Evolutionary conservation across 2,329 filamentous ascomycete genomes (phyloP), one percentile per base, ranked within the genome.

Genomic region (Lasiodiplodia hormozganensis): DNA sequence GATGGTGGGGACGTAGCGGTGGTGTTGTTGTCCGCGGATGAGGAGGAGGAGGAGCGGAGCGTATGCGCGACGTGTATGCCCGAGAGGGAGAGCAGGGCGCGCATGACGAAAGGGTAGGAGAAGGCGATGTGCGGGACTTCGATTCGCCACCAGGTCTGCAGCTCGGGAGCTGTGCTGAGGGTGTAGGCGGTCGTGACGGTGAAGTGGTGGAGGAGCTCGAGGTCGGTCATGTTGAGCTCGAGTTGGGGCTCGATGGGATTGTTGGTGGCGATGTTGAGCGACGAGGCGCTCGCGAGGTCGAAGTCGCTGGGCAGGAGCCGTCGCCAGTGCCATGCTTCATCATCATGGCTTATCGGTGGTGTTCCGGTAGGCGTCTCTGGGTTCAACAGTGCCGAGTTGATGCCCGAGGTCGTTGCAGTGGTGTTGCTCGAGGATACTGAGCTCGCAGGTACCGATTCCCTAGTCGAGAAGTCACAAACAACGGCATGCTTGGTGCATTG

Each of bases 31-130:
- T 25, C 25, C 25, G 3, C 25, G 25, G 53, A 4, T 7, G 77
- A 77, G n/a, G n/a, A 6, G 3, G 78, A 77, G 34, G 56, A 23
- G n/a, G 36, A 14, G 57, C 28, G 36, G 0, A 78, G 80, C 6
- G 11, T n/a, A 52, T 78, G 78, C 28, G 79, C 80, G 18, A 83
- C 70, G 68, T 85, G 83, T 21, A 84, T 73, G 7, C 82, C 81
- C 11, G 82, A 77, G n/a, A 84, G 72, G 11, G 82, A 81, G 7
- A 84, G 75, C 16, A 83, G 73, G 43, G 77, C 78, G 69, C 83
- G 79, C 12, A 85, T 74, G 28, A 84, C 74, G 60, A 82, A 84
- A 4, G 80, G 76, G 70, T 81, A 78, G 7, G 79, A 76, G 58
- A 82, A 80, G 2, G 80, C 80, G 43, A 79, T 70, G 38, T 75